These are phyloP conservation scores for Podospora pseudoanserina DNA, from an alignment of 495 filamentous ascomycete species.

Conservation along the genomic window DNA sequence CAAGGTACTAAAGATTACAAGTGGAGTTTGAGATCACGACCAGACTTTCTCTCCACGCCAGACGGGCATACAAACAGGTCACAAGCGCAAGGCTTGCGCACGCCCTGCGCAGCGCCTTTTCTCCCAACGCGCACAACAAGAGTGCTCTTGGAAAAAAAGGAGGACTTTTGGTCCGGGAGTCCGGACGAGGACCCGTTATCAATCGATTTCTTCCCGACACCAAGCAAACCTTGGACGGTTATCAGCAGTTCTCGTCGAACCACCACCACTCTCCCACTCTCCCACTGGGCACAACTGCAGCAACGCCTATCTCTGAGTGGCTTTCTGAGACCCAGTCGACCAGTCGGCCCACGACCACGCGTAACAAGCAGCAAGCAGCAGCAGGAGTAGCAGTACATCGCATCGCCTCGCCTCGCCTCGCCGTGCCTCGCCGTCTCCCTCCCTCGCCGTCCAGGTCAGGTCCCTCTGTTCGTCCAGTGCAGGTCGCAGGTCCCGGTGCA, in stretches of 20 bases:
- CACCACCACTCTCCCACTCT: neutral
- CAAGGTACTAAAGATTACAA: slow-evolving; percentile 7
- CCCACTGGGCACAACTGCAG: too few species aligned
- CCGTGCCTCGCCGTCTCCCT: too few species aligned
- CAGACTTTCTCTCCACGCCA: neutral
- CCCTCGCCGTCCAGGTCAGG: too few species aligned
- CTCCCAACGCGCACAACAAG: neutral
- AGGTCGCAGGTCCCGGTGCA: neutral
- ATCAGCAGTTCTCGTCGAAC: neutral
- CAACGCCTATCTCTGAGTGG: neutral
- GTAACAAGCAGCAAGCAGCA: too few species aligned
- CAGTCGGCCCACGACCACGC: neutral
- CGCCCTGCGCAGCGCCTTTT: neutral
- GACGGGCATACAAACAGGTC: neutral
- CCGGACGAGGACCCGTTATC: slow-evolving; percentile 1
- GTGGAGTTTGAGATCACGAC: slow-evolving; percentile 1
- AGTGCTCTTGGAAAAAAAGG: too few species aligned
- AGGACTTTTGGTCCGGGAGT: neutral
- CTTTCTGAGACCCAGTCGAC: too few species aligned
- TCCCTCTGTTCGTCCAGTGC: neutral
- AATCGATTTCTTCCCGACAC: neutral
- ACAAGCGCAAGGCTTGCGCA: slow-evolving; percentile 3
- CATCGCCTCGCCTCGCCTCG: neutral
- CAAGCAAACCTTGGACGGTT: neutral
- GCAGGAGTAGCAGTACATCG: too few species aligned